A percentile compares a stretch with the other conserved stretches of the same genome.
Evolutionary conservation across 371 early-diverging fungal species (phyloP).

Genomic region (Syncephalastrum monosporum): DNA sequence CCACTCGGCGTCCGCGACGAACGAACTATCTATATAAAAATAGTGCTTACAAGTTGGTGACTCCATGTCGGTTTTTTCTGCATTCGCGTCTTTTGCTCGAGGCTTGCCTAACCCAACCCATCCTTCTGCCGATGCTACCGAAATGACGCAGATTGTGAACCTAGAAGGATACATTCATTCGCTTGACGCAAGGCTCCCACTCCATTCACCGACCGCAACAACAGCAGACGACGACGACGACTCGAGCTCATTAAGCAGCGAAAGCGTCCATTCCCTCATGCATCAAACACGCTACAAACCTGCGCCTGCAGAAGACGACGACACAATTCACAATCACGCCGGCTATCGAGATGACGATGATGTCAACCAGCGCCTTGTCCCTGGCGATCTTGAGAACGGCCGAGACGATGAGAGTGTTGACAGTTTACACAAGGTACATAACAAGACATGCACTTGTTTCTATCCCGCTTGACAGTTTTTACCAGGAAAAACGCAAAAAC

Average conservation of each 20-base stretch:
- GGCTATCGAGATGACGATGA: slow-evolving; percentile 11
- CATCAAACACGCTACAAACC: neutral
- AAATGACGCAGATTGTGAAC: slow-evolving; percentile 36
- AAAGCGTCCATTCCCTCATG: slow-evolving; percentile 4
- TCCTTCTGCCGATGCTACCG: slow-evolving; percentile 22
- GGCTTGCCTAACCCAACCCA: slow-evolving; percentile 3
- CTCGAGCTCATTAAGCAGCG: slow-evolving; percentile 4
- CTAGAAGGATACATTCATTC: slow-evolving; percentile 14
- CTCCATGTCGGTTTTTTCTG: no score
- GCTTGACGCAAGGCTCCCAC: no score
- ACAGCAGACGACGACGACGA: slow-evolving; percentile 6
- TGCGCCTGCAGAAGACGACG: slow-evolving; percentile 7
- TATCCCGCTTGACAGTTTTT: neutral
- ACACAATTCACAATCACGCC: slow-evolving; percentile 2
- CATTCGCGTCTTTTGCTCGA: slow-evolving; percentile 1
- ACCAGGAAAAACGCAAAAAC: neutral
- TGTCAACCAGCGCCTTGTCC: slow-evolving; percentile 17
- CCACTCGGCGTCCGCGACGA: no score
- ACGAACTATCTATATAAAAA: no score
- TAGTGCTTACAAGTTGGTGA: no score
- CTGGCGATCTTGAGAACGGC: slow-evolving; percentile 14
- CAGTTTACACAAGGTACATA: slow-evolving; percentile 9
- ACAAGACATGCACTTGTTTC: neutral
- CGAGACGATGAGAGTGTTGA: slow-evolving; percentile 3
- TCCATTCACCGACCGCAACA: slow-evolving; percentile 2